Evolutionary conservation across 345 rosid species (phyloP), one percentile per base, ranked within the genome.

Genomic region (Aquilaria malaccensis): DNA sequence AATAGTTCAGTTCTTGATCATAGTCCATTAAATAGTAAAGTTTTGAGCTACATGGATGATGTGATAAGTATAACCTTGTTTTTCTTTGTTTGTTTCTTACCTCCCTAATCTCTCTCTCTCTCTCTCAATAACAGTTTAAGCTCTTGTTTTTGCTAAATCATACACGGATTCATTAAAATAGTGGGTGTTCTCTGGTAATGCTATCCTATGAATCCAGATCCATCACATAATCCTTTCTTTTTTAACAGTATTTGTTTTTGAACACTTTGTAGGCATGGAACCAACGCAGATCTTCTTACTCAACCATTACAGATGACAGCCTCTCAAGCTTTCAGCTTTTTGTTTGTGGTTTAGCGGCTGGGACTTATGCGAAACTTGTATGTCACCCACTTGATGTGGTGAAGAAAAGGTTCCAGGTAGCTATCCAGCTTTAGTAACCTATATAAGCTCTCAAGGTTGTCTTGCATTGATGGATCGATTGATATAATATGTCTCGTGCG

Each of bases 371-470:
- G 14, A 94, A 94, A 78, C 97, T 94, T n/a, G 97, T 82, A 61
- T 90, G 99, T 55, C 99, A 94, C 82, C 99, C 99, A 52, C 95
- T 94, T 57, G 99, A 94, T 53, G 96, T 94, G 46, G 96, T 94
- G 48, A 94, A 94, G 80, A 94, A 94, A 73, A 75, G 97, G 62
- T 94, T 94, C 77, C 99, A 94, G 99, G 99, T 86, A 73, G 51
- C 70, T 64, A 7, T 58, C 30, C 47, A 11, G 37, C 41, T 59
- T 66, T 54, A 10, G 64, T 54, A 11, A 50, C 31, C 33, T 45
- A 13, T 52, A 1, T 3, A 37, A 4, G 43, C 43, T 37, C 43
- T 37, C 43, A 37, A 9, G 43, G 3, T 37, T 37, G 7, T 37
- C 4, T 37, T 37, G 43, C 9, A 10, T 2, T 30, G 30, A 57